Conservation (phyloP, 2,329 filamentous ascomycete species). For the Neofusicoccum laricinum region DNA sequence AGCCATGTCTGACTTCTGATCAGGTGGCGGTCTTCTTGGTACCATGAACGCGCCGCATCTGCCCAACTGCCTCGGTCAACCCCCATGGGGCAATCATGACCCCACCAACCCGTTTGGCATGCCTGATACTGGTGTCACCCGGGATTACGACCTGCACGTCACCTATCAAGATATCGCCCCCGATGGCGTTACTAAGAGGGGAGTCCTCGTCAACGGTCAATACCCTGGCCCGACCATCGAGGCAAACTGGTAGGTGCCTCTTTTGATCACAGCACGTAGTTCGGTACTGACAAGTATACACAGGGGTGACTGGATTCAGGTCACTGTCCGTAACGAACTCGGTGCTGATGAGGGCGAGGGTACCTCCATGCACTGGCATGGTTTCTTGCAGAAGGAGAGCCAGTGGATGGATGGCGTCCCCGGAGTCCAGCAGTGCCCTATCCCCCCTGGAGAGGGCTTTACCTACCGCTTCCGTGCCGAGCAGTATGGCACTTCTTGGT, state of each 20-base stretch:
- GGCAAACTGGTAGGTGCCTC: slow-evolving; percentile 32
- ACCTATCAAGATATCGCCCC: slow-evolving; percentile 20
- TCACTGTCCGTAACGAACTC: slow-evolving; percentile 27
- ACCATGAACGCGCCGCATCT: slow-evolving; percentile 6
- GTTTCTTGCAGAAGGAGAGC: slow-evolving; percentile 31
- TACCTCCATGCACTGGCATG: slow-evolving; percentile 34
- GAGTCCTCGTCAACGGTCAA: slow-evolving; percentile 29
- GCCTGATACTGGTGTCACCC: slow-evolving; percentile 33
- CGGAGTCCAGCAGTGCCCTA: slow-evolving; percentile 33
- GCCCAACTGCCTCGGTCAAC: not conserved
- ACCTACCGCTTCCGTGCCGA: slow-evolving; percentile 30
- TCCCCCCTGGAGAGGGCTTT: slow-evolving; percentile 29
- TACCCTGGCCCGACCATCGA: slow-evolving; percentile 32
- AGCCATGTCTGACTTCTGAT: not conserved
- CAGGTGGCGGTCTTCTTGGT: slow-evolving; percentile 1
- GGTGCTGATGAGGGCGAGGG: slow-evolving; percentile 27
- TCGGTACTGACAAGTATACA: slow-evolving; percentile 1
- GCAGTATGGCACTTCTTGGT: slow-evolving; percentile 30
- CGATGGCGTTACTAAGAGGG: slow-evolving; percentile 29
- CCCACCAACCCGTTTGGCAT: slow-evolving; percentile 17
- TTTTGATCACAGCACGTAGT: slow-evolving; percentile 28
- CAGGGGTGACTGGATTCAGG: slow-evolving; percentile 29
- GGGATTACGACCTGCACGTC: slow-evolving; percentile 20
- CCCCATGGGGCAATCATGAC: not conserved
- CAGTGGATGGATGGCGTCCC: slow-evolving; percentile 38